Percentiles rank a stretch among this genome's conserved stretches.
phyloP scores from a whole-genome alignment of 441 rosid species.

The Aleurites moluccanus region DNA sequence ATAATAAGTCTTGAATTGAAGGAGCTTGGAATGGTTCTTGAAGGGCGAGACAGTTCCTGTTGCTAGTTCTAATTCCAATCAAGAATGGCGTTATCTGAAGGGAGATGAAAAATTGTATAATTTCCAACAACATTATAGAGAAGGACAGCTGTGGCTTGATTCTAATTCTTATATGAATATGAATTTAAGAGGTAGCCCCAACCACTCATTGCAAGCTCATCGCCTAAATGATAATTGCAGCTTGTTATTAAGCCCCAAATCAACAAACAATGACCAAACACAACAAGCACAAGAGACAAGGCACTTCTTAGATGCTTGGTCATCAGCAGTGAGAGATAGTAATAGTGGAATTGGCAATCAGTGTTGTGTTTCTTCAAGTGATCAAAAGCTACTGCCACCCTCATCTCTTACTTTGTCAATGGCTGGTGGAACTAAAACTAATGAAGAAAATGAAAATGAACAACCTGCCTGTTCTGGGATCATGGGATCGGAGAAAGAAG shows the following conservation, averaged over 20 bases:
- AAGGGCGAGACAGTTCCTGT: constrained; percentile 47
- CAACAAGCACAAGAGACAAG: constrained; percentile 55
- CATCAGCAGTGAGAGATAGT: constrained; percentile 30
- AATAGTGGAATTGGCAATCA: constrained; percentile 18
- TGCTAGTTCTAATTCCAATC: constrained; percentile 31
- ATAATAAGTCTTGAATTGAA: constrained; percentile 38
- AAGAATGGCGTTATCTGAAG: constrained; percentile 39
- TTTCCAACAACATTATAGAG: background rate
- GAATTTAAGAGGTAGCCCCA: constrained; percentile 19
- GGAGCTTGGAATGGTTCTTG: constrained; percentile 72
- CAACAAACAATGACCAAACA: constrained; percentile 36
- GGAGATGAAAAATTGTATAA: constrained; percentile 23
- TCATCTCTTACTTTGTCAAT: constrained; percentile 64
- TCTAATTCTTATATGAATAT: constrained; percentile 23
- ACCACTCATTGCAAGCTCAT: constrained; percentile 30
- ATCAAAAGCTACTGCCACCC: constrained; percentile 30
- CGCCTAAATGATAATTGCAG: constrained; percentile 34
- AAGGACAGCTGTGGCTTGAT: constrained; percentile 15
- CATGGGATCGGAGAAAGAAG: constrained; percentile 21
- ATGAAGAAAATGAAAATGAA: constrained; percentile 34
- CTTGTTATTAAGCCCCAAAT: constrained; percentile 35
- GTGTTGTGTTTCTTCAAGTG: constrained; percentile 29
- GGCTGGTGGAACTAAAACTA: constrained; percentile 42
- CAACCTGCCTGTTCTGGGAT: constrained; percentile 30
- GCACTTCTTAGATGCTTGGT: constrained; percentile 61